A percentile compares a stretch with the other conserved stretches of the same genome.
Conservation (phyloP, 2,329 filamentous ascomycete species). For the Colletotrichum echinochloae region DNA sequence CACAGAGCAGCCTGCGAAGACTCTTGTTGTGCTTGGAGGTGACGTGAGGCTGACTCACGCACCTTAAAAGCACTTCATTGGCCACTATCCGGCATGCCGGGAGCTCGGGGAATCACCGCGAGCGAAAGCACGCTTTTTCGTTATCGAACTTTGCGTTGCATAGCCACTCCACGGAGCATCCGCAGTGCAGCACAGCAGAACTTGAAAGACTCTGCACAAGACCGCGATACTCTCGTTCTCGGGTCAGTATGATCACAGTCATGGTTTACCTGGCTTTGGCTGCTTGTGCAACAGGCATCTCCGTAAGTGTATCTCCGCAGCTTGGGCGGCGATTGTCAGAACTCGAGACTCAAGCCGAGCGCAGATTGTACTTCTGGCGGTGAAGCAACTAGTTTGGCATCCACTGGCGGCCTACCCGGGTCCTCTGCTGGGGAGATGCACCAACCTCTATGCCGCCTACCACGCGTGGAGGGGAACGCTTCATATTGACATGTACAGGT, state of each 20-base stretch:
- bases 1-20: background rate
- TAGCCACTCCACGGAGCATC: background rate
- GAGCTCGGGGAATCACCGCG: background rate
- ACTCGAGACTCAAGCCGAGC: background rate
- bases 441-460: slow-evolving; percentile 46
- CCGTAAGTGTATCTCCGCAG: slow-evolving; percentile 1
- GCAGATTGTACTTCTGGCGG: background rate
- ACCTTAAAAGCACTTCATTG: background rate
- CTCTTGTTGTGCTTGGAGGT: background rate
- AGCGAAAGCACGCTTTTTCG: slow-evolving; percentile 4
- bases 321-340: background rate
- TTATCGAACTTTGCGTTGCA: background rate
- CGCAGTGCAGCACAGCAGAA: background rate
- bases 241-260: background rate
- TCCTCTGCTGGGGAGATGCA: slow-evolving; percentile 18
- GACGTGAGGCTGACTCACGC: slow-evolving; percentile 33
- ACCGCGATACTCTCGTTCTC: background rate
- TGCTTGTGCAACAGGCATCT: background rate
- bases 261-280: slow-evolving; percentile 5
- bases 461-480: slow-evolving; percentile 52
- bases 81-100: background rate
- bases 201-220: background rate
- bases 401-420: slow-evolving; percentile 22
- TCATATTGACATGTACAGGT: slow-evolving; percentile 50
- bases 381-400: slow-evolving; percentile 22